Percentiles rank a stretch among this genome's conserved stretches.
Conservation (phyloP, 805 yeast genomes). For the Peterozyma toletana region DNA sequence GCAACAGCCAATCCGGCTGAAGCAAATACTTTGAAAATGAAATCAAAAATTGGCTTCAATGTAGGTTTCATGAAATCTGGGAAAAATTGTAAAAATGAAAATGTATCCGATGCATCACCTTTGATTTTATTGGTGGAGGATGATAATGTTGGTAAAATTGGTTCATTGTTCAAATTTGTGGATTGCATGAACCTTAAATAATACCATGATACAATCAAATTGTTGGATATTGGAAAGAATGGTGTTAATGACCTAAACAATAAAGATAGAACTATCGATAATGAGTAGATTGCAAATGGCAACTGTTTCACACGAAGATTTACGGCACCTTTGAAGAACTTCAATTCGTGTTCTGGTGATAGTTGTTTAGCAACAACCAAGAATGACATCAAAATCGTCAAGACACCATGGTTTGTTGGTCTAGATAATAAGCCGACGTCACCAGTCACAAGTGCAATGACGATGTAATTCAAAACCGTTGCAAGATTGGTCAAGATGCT, state of each 20-base stretch:
- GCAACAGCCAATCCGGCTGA: constrained; percentile 44
- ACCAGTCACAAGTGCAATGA: constrained; percentile 26
- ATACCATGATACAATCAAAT: constrained; percentile 65
- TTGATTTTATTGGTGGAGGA: constrained; percentile 8
- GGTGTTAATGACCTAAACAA: constrained; percentile 34
- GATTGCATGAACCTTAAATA: constrained; percentile 73
- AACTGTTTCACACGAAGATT: constrained; percentile 53
- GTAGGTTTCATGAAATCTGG: constrained; percentile 53
- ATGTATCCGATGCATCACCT: constrained; percentile 81
- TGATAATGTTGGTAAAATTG: constrained; percentile 14
- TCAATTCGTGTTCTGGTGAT: constrained; percentile 50
- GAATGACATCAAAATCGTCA: constrained; percentile 43
- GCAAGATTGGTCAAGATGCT: constrained; percentile 50
- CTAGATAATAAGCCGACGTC: constrained; percentile 29
- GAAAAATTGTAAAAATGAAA: constrained; percentile 77
- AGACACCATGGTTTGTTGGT: constrained; percentile 46
- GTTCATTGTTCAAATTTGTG: constrained; percentile 19
- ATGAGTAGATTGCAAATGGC: constrained; percentile 38
- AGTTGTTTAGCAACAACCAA: constrained; percentile 50
- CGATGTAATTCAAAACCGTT: constrained; percentile 35
- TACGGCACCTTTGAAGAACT: constrained; percentile 22
- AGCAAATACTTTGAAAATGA: constrained; percentile 17
- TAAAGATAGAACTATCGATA: constrained; percentile 21
- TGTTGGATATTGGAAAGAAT: constrained; percentile 44
- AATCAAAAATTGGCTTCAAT: constrained; percentile 43